phyloP scores from a whole-genome alignment of 1,284 basidiomycete species.

The Pyrrhoderma noxium region DNA sequence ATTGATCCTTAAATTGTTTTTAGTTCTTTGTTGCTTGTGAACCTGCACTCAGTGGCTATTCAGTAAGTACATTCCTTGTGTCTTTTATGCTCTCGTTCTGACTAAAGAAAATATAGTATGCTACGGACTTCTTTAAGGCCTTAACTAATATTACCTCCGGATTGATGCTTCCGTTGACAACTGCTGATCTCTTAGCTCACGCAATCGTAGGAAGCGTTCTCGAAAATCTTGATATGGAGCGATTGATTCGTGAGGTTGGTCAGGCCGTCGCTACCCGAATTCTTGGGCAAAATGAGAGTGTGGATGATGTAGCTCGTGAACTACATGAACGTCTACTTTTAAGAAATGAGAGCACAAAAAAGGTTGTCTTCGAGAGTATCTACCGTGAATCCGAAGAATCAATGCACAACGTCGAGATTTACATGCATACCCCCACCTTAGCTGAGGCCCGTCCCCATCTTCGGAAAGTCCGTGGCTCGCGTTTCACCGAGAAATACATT shows the following conservation, averaged over 20 bases:
- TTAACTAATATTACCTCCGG: constrained; percentile 90
- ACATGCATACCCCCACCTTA: constrained; percentile 70
- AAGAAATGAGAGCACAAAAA: constrained; percentile 95
- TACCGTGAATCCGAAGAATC: constrained; percentile 88
- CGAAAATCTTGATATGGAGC: constrained; percentile 98
- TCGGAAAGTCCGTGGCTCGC: constrained; percentile 82
- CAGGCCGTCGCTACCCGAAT: constrained; percentile 90
- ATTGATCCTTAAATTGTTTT: constrained; percentile 8
- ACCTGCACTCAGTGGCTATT: constrained; percentile 91
- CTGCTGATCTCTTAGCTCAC: constrained; percentile 92
- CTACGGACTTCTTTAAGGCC: constrained; percentile 93
- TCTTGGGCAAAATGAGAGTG: constrained; percentile 81
- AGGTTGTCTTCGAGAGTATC: constrained; percentile 93
- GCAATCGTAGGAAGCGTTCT: constrained; percentile 96
- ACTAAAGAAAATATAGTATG: constrained; percentile 47
- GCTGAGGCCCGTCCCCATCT: constrained; percentile 73
- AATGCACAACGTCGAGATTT: constrained; percentile 84
- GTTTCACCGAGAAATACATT: constrained; percentile 93
- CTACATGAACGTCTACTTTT: constrained; percentile 87
- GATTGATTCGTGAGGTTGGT: constrained; percentile 89
- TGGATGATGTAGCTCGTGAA: constrained; percentile 93
- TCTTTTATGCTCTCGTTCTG: constrained; percentile 20
- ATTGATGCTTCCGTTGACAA: constrained; percentile 92
- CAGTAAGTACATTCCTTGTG: constrained; percentile 43
- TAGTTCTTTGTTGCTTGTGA: constrained; percentile 98